Conservation (phyloP, 495 filamentous ascomycete species). For the Chlorociboria aeruginascens region DNA sequence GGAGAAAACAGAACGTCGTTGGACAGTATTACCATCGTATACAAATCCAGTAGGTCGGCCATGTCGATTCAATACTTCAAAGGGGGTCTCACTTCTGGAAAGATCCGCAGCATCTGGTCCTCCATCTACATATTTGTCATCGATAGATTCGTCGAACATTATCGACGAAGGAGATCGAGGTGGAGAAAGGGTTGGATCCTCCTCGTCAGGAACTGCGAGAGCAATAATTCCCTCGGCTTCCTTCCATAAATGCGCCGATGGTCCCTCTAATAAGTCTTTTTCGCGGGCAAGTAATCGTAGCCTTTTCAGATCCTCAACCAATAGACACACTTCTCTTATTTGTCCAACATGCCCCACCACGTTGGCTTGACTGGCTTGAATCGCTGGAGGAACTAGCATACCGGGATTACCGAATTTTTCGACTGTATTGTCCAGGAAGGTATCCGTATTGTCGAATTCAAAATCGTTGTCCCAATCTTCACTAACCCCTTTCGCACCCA, state of each 20-base stretch:
- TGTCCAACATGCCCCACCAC: constrained; percentile 79
- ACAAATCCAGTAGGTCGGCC: constrained; percentile 27
- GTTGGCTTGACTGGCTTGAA: constrained; percentile 73
- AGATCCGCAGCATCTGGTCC: constrained; percentile 50
- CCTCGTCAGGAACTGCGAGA: constrained; percentile 72
- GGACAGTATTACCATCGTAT: constrained; percentile 24
- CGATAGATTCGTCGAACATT: constrained; percentile 10
- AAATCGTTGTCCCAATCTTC: constrained; percentile 25
- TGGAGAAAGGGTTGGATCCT: constrained; percentile 34
- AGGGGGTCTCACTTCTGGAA: constrained; percentile 23
- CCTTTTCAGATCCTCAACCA: constrained; percentile 72
- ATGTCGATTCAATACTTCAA: constrained; percentile 25
- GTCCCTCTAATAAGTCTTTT: constrained; percentile 50
- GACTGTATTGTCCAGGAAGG: constrained; percentile 26
- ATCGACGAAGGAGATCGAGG: constrained; percentile 18
- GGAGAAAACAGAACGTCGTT: constrained; percentile 43
- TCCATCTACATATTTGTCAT: constrained; percentile 27
- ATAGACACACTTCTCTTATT: constrained; percentile 69
- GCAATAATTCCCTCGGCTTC: constrained; percentile 85
- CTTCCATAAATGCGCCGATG: constrained; percentile 57
- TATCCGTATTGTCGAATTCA: constrained; percentile 33
- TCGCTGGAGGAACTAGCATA: constrained; percentile 71
- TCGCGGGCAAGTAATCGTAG: constrained; percentile 50
- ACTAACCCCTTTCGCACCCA: constrained; percentile 58
- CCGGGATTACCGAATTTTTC: constrained; percentile 33